Base-by-base conservation (phyloP, 2,329 filamentous ascomycete genomes). In the Pseudonectria foliicola region DNA sequence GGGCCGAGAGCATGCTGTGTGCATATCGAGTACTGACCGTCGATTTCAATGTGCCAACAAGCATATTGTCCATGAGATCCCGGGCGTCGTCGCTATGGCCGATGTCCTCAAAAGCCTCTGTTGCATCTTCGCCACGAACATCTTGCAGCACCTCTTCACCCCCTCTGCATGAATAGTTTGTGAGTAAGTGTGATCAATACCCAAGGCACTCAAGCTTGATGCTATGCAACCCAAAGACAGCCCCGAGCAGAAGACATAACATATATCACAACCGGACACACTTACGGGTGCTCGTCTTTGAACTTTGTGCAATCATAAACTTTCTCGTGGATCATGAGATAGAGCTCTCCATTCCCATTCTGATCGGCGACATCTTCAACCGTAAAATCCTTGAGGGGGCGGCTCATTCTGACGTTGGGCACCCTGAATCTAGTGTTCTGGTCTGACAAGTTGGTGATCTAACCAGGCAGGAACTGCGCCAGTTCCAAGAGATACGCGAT, bases 251-350 rank as follows among this genome's bases (percentile, higher is more conserved):
- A n/a, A n/a, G n/a, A n/a, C n/a, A n/a, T n/a, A n/a, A n/a, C n/a
- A n/a, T n/a, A 21, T 10, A 25, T 27, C 21, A 11, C 3, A 8
- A 25, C 29, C 14, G 10, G 13, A 26, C 7, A 16, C 16, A 72
- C 73, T 67, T 66, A 77, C 73, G 88, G 88, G 63, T 95, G 88
- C 77, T 95, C 88, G 59, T 94, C 87, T 48, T 94, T 72, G 63
- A 95, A 95, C 61, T 77, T 80, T 52, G 77, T 75, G 55, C 70
- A 62, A 61, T 93, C 76, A 75, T 94, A 95, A 67, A 95, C 79
- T 70, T 92, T 90, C 66, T 92, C 85, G 68, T 93, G 84, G 53
- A 95, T 77, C 44, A 93, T 79, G 54, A 94, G 62, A 68, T 75
- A 92, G 43, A 93, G 70, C 61, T 94, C 85, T 73, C 85, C 92